Evolutionary conservation across 768 basidiomycete genomes (phyloP).

Genomic region (Suillus cothurnatus): DNA sequence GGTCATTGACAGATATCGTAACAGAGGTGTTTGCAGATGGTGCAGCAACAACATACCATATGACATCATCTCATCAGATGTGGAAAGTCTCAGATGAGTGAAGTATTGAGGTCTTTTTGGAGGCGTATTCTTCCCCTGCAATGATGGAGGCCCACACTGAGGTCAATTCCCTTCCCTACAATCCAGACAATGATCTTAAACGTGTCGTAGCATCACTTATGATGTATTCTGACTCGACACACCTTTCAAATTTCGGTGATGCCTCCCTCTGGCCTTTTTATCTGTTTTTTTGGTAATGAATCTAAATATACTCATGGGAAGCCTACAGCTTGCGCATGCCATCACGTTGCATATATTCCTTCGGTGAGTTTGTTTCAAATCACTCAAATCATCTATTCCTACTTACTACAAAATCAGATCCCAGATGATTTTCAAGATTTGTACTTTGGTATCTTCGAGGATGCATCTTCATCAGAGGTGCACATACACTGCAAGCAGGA

Average conservation of each 20-base stretch:
- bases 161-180: slow-evolving; percentile 11
- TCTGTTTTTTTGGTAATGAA: slow-evolving; percentile 18
- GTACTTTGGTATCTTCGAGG: not conserved
- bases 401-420: not conserved
- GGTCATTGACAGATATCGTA: slow-evolving; percentile 3
- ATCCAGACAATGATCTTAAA: slow-evolving; percentile 15
- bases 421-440: not conserved
- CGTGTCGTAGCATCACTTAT: slow-evolving; percentile 19
- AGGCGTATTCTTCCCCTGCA: slow-evolving; percentile 7
- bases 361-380: slow-evolving; percentile 4
- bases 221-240: slow-evolving; percentile 28
- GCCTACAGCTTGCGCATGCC: slow-evolving; percentile 14
- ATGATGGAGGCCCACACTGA: slow-evolving; percentile 7
- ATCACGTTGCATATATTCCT: slow-evolving; percentile 18
- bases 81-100: slow-evolving; percentile 14
- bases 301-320: slow-evolving; percentile 17
- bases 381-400: not conserved
- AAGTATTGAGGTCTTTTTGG: not conserved
- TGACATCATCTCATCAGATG: slow-evolving; percentile 24
- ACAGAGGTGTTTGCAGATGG: slow-evolving; percentile 4
- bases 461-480: not conserved
- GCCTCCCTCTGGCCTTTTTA: slow-evolving; percentile 21
- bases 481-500: not conserved
- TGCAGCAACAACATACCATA: slow-evolving; percentile 22
- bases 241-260: slow-evolving; percentile 20